Evolutionary conservation across 208 protist genomes (phyloP).

Genomic region (Leishmania mexicana): DNA sequence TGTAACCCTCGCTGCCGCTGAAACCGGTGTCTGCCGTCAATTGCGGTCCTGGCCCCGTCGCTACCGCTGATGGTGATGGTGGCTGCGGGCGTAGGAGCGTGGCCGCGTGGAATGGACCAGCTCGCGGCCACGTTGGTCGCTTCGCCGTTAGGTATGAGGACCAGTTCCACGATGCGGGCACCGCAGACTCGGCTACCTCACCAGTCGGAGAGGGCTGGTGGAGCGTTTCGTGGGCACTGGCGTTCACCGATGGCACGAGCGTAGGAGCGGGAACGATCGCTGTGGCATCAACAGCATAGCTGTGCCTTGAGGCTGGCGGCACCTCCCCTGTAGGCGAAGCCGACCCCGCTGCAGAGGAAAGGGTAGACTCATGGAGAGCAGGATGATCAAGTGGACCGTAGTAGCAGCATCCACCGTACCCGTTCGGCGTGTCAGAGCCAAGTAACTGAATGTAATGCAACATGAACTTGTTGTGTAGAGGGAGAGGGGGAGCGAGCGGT

Average conservation of each 20-base stretch:
- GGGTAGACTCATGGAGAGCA: slow-evolving; percentile 21
- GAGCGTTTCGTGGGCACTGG: neutral
- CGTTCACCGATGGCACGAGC: neutral
- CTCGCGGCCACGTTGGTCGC: slow-evolving; percentile 21
- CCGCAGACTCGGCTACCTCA: neutral
- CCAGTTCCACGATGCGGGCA: slow-evolving; percentile 8
- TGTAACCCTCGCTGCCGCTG: slow-evolving; percentile 50
- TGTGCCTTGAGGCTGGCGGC: neutral
- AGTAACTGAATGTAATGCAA: slow-evolving; percentile 74
- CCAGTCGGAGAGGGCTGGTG: neutral
- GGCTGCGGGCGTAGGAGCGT: neutral
- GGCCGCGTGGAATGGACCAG: slow-evolving; percentile 4
- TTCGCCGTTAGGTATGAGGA: slow-evolving; percentile 19
- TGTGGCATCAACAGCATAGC: neutral
- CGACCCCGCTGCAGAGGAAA: neutral
- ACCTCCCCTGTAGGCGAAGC: neutral
- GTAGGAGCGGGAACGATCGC: neutral
- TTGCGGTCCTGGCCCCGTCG: neutral
- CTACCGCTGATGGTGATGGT: neutral
- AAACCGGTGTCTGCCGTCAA: slow-evolving; percentile 24
- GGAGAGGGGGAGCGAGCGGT: neutral
- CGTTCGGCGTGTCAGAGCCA: slow-evolving; percentile 78
- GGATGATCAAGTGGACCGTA: slow-evolving; percentile 62
- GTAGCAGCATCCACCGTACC: slow-evolving; percentile 80
- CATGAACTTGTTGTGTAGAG: slow-evolving; percentile 21